Conservation (phyloP, 2,329 filamentous ascomycete species). For the Dothideomycetidae sp. region DNA sequence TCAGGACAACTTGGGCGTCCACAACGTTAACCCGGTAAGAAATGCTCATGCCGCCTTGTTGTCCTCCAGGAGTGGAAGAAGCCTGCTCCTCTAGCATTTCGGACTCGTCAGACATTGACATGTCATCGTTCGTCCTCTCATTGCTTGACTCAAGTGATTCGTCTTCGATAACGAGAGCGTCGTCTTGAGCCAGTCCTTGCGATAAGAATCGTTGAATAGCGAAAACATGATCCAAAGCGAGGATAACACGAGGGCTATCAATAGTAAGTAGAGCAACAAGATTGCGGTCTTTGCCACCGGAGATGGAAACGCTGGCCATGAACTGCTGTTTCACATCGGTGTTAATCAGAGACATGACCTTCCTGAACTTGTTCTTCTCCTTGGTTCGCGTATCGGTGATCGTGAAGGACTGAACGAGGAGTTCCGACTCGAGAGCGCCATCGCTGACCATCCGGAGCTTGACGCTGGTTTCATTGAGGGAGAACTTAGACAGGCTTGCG, state of each 20-base stretch:
- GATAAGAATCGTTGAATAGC: conserved; percentile 73
- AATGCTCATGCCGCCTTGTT: conserved; percentile 48
- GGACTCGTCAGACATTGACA: conserved; percentile 18
- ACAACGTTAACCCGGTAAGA: conserved; percentile 89
- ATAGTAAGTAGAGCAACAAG: conserved; percentile 85
- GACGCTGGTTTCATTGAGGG: conserved; percentile 78
- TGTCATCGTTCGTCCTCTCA: conserved; percentile 39
- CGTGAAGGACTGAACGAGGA: conserved; percentile 86
- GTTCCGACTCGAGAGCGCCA: conserved; percentile 78
- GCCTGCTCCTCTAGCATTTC: conserved; percentile 9
- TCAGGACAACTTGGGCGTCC: conserved; percentile 89
- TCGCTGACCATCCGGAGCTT: conserved; percentile 92
- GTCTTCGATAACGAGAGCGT: conserved; percentile 48
- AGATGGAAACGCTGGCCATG: conserved; percentile 93
- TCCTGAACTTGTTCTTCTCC: conserved; percentile 89
- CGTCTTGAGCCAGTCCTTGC: conserved; percentile 45
- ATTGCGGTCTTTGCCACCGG: conserved; percentile 64
- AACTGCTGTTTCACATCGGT: conserved; percentile 87
- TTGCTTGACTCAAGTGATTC: conserved; percentile 30
- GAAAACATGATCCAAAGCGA: conserved; percentile 91
- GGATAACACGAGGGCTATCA: conserved; percentile 86
- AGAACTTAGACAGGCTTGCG: conserved; percentile 84
- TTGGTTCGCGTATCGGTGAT: conserved; percentile 81
- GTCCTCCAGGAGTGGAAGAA: conserved; percentile 21
- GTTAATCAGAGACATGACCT: conserved; percentile 96